Percentiles rank a stretch among this genome's conserved stretches.
Evolutionary conservation across 257 asterid genomes (phyloP).

Genomic region (Capsicum rhomboideum): DNA sequence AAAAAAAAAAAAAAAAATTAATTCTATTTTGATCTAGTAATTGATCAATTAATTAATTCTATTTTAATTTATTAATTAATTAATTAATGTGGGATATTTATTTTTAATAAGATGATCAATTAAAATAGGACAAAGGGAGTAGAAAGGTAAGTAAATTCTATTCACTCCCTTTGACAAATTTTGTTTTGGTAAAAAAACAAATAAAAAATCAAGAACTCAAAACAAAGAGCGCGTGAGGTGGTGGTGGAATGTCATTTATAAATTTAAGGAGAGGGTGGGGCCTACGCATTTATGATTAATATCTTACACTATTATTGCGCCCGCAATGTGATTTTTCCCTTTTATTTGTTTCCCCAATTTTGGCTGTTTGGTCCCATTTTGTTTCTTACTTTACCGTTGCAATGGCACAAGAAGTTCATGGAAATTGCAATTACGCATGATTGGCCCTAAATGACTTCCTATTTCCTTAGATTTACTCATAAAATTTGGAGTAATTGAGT

Average conservation of each 20-base stretch:
- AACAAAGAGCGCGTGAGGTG: neutral
- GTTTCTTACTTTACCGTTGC: neutral
- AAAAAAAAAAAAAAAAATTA: too few relatives aligned
- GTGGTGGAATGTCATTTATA: neutral
- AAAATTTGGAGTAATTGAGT: too few relatives aligned
- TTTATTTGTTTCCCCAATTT: neutral
- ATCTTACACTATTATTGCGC: neutral
- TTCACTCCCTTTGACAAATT: neutral
- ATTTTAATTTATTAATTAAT: too few relatives aligned
- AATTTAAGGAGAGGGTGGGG: neutral
- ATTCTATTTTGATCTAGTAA: too few relatives aligned
- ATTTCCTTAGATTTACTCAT: neutral
- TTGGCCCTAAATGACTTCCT: neutral
- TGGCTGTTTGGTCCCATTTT: neutral
- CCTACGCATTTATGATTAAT: neutral
- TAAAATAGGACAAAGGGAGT: too few relatives aligned
- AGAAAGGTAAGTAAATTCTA: too few relatives aligned
- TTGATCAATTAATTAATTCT: too few relatives aligned
- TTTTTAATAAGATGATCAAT: too few relatives aligned
- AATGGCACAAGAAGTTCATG: neutral
- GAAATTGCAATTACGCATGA: neutral
- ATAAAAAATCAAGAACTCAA: neutral
- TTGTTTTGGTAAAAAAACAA: neutral
- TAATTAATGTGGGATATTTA: too few relatives aligned
- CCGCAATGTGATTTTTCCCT: neutral